Evolutionary conservation across 1,139 yeast species (phyloP).

Genomic region (Zygoascus meyerae): DNA sequence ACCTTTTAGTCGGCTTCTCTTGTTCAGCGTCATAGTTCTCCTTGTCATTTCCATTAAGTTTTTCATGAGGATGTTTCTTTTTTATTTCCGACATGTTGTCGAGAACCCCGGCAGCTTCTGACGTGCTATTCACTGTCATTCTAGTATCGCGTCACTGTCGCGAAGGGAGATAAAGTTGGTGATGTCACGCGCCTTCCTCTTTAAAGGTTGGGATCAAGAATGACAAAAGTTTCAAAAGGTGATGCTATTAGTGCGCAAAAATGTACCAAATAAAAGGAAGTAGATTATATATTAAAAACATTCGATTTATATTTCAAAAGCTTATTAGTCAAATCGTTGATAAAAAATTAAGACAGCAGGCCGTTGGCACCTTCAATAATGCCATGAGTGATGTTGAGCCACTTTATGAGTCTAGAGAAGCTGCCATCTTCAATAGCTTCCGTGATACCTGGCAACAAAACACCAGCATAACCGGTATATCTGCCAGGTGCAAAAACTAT

Average conservation of each 20-base stretch:
- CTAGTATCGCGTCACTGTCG: no score
- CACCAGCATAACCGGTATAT: conserved; percentile 82
- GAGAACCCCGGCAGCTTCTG: neutral
- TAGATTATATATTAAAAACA: no score
- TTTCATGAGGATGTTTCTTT: neutral
- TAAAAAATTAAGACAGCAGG: conserved; percentile 10
- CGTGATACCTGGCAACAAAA: conserved; percentile 68
- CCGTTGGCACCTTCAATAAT: conserved; percentile 26
- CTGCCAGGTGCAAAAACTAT: conserved; percentile 78
- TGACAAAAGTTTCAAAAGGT: no score
- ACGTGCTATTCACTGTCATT: no score
- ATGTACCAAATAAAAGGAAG: no score
- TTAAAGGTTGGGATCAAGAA: no score
- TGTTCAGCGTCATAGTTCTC: conserved; percentile 4
- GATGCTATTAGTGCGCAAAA: no score
- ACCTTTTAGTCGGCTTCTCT: no score
- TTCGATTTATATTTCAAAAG: no score
- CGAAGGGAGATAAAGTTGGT: no score
- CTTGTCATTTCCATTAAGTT: conserved; percentile 6
- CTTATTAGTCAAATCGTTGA: no score
- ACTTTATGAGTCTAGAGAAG: conserved; percentile 45
- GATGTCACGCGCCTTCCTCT: no score
- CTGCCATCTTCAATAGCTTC: conserved; percentile 75
- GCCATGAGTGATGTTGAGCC: conserved; percentile 47
- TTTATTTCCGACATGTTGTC: neutral